Percentiles rank a stretch among this genome's conserved stretches.
Evolutionary conservation across 305 asterid genomes (phyloP).

Genomic region (Fraxinus angustifolia): DNA sequence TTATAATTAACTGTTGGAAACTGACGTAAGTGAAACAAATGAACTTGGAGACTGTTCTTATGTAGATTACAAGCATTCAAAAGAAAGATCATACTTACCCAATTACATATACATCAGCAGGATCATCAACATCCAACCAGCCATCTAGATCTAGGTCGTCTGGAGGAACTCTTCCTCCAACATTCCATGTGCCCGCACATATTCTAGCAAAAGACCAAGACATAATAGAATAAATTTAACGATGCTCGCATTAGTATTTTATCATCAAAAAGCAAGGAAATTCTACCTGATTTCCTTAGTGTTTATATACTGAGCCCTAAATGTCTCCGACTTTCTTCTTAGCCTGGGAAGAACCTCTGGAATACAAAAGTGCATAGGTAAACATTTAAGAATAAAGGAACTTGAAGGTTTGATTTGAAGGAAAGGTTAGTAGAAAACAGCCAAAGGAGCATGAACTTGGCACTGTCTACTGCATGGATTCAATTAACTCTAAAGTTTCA

Average conservation of each 20-base stretch:
- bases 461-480: neutral
- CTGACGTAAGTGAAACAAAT: neutral
- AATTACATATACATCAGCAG: slow-evolving; percentile 84
- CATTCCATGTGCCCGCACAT: slow-evolving; percentile 76
- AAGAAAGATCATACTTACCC: slow-evolving; percentile 47
- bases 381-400: slow-evolving; percentile 13
- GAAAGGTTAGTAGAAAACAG: neutral
- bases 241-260: slow-evolving; percentile 1
- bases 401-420: slow-evolving; percentile 7
- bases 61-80: neutral
- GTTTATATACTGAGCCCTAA: slow-evolving; percentile 81
- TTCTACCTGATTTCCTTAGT: slow-evolving; percentile 73
- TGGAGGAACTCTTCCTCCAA: slow-evolving; percentile 64
- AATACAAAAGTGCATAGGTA: slow-evolving; percentile 19
- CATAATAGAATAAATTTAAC: slow-evolving; percentile 18
- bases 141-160: slow-evolving; percentile 71
- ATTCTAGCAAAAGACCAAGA: slow-evolving; percentile 36
- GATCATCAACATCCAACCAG: slow-evolving; percentile 63
- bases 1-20: neutral
- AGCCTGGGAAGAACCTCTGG: slow-evolving; percentile 60
- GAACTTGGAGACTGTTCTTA: neutral
- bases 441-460: neutral
- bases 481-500: neutral
- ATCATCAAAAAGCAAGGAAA: slow-evolving; percentile 22
- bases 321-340: slow-evolving; percentile 89